Conservation (phyloP, 2,329 filamentous ascomycete species). For the Capronia americana region DNA sequence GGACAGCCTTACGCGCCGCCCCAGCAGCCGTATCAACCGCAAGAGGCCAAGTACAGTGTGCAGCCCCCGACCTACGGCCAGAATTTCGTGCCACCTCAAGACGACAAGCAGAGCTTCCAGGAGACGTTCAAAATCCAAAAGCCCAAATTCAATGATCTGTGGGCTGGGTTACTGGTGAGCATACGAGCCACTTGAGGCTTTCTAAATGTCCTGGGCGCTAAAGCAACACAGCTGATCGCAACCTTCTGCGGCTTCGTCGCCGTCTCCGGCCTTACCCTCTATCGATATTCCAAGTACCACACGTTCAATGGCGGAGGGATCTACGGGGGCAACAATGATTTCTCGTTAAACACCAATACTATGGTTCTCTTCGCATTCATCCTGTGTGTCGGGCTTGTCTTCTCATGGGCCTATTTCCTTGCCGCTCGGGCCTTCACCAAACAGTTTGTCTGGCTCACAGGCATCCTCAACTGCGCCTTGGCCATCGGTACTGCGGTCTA, state of each 20-base stretch:
- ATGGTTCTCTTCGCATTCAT: conserved; percentile 84
- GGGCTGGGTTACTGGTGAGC: conserved; percentile 79
- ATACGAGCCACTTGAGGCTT: not conserved
- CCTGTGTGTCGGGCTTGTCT: conserved; percentile 72
- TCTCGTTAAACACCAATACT: conserved; percentile 79
- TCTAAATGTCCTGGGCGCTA: conserved; percentile 6
- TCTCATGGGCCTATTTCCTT: conserved; percentile 80
- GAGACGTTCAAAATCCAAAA: conserved; percentile 80
- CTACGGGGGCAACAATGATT: conserved; percentile 70
- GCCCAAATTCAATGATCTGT: conserved; percentile 89
- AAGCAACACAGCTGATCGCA: conserved; percentile 64
- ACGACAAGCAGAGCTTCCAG: conserved; percentile 68
- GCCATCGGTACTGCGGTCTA: conserved; percentile 86
- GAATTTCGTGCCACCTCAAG: conserved; percentile 46
- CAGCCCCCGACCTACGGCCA: conserved; percentile 49
- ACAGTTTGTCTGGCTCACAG: conserved; percentile 90
- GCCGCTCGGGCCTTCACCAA: conserved; percentile 80
- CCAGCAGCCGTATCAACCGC: conserved; percentile 28
- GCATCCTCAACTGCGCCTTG: conserved; percentile 83
- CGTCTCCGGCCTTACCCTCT: conserved; percentile 76
- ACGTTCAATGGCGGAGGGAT: conserved; percentile 73
- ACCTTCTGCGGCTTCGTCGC: conserved; percentile 76
- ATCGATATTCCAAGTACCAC: conserved; percentile 72
- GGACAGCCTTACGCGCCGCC: conserved; percentile 29
- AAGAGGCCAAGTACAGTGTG: conserved; percentile 34